A percentile compares a stretch with the other conserved stretches of the same genome.
These are phyloP conservation scores for Boletus huronensis DNA, from an alignment of 768 basidiomycete genomes.

Conservation along the genomic window DNA sequence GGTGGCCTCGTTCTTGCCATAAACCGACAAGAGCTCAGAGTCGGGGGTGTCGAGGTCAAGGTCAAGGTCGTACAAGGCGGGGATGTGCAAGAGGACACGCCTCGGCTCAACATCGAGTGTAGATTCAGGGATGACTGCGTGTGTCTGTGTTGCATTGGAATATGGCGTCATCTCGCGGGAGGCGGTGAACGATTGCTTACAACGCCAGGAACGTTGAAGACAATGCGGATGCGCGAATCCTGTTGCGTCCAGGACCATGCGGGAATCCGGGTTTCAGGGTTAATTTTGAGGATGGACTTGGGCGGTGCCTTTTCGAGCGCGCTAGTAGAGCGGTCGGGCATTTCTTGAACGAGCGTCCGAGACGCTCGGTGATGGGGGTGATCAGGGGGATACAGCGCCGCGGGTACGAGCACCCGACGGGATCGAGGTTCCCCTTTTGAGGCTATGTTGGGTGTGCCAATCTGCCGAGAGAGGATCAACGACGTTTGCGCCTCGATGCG, in stretches of 20 bases:
- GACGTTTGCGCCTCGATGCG: slow-evolving; percentile 60
- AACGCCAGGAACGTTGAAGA: slow-evolving; percentile 51
- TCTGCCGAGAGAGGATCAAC: slow-evolving; percentile 61
- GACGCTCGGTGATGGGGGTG: slow-evolving; percentile 16
- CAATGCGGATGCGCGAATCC: slow-evolving; percentile 43
- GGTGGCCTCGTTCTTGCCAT: slow-evolving; percentile 15
- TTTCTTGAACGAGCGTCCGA: slow-evolving; percentile 23
- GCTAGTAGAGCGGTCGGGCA: slow-evolving; percentile 44
- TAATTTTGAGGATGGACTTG: slow-evolving; percentile 45
- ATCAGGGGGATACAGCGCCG: slow-evolving; percentile 34
- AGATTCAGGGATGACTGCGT: slow-evolving; percentile 40
- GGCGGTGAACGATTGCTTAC: slow-evolving; percentile 39
- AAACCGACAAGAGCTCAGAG: slow-evolving; percentile 42
- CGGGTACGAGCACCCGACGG: slow-evolving; percentile 56
- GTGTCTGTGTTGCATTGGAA: slow-evolving; percentile 38
- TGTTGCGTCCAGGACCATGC: slow-evolving; percentile 55
- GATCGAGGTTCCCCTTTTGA: slow-evolving; percentile 67
- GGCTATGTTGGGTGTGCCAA: slow-evolving; percentile 72
- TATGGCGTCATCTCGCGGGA: neutral
- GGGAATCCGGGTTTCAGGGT: slow-evolving; percentile 23
- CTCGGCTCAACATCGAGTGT: slow-evolving; percentile 66
- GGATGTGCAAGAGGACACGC: slow-evolving; percentile 51
- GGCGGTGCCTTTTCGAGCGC: slow-evolving; percentile 20
- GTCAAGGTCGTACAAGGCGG: slow-evolving; percentile 48
- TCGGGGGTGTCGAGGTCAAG: slow-evolving; percentile 56